Percentiles rank a stretch among this genome's conserved stretches.
Evolutionary conservation across 768 basidiomycete genomes (phyloP).

Genomic region (Postia placenta): DNA sequence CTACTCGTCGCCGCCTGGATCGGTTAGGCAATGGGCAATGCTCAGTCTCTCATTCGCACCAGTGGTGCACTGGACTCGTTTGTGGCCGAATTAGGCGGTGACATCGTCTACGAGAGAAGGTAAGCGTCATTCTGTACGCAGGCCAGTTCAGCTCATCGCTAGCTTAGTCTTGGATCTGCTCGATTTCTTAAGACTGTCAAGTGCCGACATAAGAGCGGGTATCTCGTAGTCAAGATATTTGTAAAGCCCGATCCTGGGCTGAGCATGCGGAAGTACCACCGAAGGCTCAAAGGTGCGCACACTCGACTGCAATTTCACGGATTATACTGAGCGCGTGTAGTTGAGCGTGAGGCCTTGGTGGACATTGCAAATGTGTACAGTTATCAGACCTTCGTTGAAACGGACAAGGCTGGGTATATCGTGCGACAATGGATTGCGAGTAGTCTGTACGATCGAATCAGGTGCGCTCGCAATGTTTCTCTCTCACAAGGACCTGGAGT

Average conservation of each 20-base stretch:
- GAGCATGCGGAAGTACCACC: constrained; percentile 66
- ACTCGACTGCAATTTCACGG: background rate
- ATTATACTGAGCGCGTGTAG: constrained; percentile 36
- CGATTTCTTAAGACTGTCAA: constrained; percentile 79
- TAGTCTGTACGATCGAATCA: constrained; percentile 95
- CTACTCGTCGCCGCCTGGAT: too few relatives aligned
- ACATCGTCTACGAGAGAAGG: constrained; percentile 92
- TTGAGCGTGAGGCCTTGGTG: constrained; percentile 75
- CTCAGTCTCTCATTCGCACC: constrained; percentile 67
- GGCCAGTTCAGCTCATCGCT: too few relatives aligned
- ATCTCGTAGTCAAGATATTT: constrained; percentile 89
- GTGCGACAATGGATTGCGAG: constrained; percentile 93
- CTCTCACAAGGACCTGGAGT: too few relatives aligned
- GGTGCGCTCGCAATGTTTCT: constrained; percentile 54
- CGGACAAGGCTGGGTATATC: constrained; percentile 93
- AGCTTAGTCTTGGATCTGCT: constrained; percentile 56
- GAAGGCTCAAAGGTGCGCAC: constrained; percentile 66
- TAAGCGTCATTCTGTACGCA: constrained; percentile 28
- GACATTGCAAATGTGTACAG: constrained; percentile 88
- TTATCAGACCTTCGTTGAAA: constrained; percentile 88
- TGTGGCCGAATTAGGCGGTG: constrained; percentile 80
- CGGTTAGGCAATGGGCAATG: constrained; percentile 70
- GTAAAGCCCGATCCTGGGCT: constrained; percentile 89
- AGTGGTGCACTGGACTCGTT: constrained; percentile 85
- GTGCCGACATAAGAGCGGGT: constrained; percentile 78